A percentile compares a stretch with the other conserved stretches of the same genome.
Conservation (phyloP, 768 basidiomycete genomes). For the Tulasnella sp. region DNA sequence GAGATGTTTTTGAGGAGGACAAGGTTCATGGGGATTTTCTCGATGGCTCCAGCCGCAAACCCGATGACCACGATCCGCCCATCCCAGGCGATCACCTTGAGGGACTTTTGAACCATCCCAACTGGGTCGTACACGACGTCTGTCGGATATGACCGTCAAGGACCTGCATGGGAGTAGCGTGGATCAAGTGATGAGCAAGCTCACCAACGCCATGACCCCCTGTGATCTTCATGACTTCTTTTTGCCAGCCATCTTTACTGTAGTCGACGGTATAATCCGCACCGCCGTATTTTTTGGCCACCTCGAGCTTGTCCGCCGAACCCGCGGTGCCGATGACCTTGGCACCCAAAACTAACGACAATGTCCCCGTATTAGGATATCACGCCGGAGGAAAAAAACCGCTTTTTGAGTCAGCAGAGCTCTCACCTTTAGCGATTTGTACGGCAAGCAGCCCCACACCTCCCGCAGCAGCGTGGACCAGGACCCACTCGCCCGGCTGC, state of each 20-base stretch:
- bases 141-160: background rate
- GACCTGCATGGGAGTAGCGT: background rate
- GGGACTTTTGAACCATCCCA: constrained; percentile 67
- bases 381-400: no score
- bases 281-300: constrained; percentile 63
- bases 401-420: no score
- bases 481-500: constrained; percentile 78
- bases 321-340: constrained; percentile 92
- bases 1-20: constrained; percentile 79
- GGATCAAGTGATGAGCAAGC: constrained; percentile 14
- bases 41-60: constrained; percentile 75
- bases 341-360: constrained; percentile 60
- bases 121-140: constrained; percentile 81
- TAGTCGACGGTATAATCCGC: constrained; percentile 83
- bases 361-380: no score
- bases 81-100: constrained; percentile 94
- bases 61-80: constrained; percentile 89
- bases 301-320: constrained; percentile 63
- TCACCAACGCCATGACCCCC: constrained; percentile 64
- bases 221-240: constrained; percentile 76
- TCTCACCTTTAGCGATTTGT: constrained; percentile 88
- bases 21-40: constrained; percentile 72
- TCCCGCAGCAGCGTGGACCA: constrained; percentile 92
- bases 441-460: constrained; percentile 89
- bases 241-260: constrained; percentile 67